Base-by-base conservation (phyloP, 129 eudicot genomes). In the Saposhnikovia divaricata region DNA sequence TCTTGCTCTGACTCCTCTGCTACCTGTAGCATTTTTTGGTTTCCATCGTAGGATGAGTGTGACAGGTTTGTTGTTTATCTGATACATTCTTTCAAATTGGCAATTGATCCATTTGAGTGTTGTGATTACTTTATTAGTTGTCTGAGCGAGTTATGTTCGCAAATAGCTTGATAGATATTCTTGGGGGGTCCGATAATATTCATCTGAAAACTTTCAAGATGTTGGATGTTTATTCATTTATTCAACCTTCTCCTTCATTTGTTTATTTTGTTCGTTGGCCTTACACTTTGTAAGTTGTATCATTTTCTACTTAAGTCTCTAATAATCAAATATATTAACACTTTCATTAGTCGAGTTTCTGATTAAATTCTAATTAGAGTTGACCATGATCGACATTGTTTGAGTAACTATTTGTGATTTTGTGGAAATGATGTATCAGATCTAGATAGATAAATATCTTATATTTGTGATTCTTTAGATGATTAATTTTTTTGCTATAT, bases 21-120 rank as follows among this genome's bases (percentile, higher is more conserved):
- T 87, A 80, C 99, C 99, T 80, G 93, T 95, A 27, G 97, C 93
- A 16, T 95, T 95, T 82, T 95, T 94, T 82, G 97, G 99, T 81
- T 95, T 95, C 86, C 99, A 95, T 79, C 91, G 89, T 61, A 89
- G 96, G 87, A 92, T 95, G 99, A 95, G 99, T 79, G 99, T 92
- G 57, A 95, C 99, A 95, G 99, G 99, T 95, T 83, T 55, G 65
- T 76, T 80, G 25, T 72, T 75, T 9, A 19, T 63, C 47, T 73
- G 15, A 23, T 9, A 23, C 10, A 12, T 59, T 59, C 34, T n/a
- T n/a, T 25, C 2, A n/a, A 61, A 61, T 9, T 55, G n/a, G 66
- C 23, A 0, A 9, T 59, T 21, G 66, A 59, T 59, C 10, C 9
- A 14, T n/a, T 59, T n/a, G 27, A 55, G 27, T 53, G 23, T 18